These are phyloP conservation scores for Globisporangium solare DNA, from an alignment of 352 stramenopile species.

Conservation along the genomic window DNA sequence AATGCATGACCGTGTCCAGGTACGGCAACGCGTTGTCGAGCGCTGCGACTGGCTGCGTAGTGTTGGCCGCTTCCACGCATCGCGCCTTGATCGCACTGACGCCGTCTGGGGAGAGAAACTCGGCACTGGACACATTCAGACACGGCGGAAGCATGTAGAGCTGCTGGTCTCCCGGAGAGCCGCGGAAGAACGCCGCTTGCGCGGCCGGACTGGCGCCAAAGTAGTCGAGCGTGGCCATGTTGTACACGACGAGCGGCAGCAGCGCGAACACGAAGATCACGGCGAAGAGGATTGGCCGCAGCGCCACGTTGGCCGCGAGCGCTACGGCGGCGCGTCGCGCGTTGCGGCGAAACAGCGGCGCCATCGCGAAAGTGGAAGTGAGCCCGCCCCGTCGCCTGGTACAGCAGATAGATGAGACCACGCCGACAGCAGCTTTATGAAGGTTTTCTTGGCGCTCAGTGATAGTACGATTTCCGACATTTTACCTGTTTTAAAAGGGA, in stretches of 20 bases:
- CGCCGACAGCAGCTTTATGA: too few species aligned
- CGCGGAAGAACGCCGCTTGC: slow-evolving; percentile 3
- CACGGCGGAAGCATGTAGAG: slow-evolving; percentile 16
- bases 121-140: slow-evolving; percentile 17
- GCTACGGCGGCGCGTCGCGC: slow-evolving; percentile 1
- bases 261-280: slow-evolving; percentile 26
- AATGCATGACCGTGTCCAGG: slow-evolving; percentile 21
- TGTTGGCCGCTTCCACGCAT: background rate
- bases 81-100: background rate
- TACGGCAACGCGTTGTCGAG: background rate
- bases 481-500: too few species aligned
- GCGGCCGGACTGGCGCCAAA: slow-evolving; percentile 3
- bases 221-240: slow-evolving; percentile 28
- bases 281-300: slow-evolving; percentile 21
- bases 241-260: slow-evolving; percentile 26
- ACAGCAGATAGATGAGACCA: too few species aligned
- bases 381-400: too few species aligned
- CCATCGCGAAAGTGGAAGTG: background rate
- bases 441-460: too few species aligned
- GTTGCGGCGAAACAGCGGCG: slow-evolving; percentile 1
- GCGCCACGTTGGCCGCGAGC: slow-evolving; percentile 6
- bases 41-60: too few species aligned
- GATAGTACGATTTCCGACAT: too few species aligned
- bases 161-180: background rate
- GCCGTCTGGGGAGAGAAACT: slow-evolving; percentile 13